Base-by-base conservation (phyloP, 2,329 filamentous ascomycete species). In the Sphaerulina vaccinii region DNA sequence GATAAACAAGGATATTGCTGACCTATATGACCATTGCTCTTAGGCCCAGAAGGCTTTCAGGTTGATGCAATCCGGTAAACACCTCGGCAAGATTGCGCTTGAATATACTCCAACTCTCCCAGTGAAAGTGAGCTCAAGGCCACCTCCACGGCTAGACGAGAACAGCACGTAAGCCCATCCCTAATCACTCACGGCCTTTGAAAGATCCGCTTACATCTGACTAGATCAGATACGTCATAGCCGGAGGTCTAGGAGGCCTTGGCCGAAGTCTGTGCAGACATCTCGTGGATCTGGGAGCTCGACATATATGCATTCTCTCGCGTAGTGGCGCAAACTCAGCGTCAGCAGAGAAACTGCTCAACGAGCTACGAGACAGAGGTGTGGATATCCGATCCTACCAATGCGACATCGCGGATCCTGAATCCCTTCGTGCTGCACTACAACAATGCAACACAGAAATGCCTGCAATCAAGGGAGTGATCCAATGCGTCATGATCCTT, bases 401-500 rank as follows among this genome's bases (percentile, higher is more conserved):
- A 16, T 52, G 53, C 40, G 48, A 54, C 22, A 49, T 54, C 16
- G 40, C 38, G 10, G 36, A 46, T 5, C 23, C 43, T 8, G 40
- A 33, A n/a, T 33, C 33, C 4, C 39, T 67, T 1, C 23, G 62
- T 3, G 35, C 59, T 0, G 61, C 60, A 3, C 57, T 63, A n/a
- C 16, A 50, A 11, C 33, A 49, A 45, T 52, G 53, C 32, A 18
- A 36, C 36, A 10, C 4, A 10, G 5, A 50, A 61, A 51, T 67
- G 45, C 57, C 21, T 49, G 62, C 68, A 0, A 69, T 79, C 22
- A 67, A 57, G 0, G 76, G 76, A 11, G 71, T 77, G 0, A 67
- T 65, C 0, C 67, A 77, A 44, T 67, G 57, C 1, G 65, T 69
- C 10, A 71, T 70, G 66, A 61, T 66, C 2, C 55, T 71, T 4